Percentiles rank a stretch among this genome's conserved stretches.
phyloP scores from a whole-genome alignment of 1,139 yeast genomes.

The Pneumocystis sp. region DNA sequence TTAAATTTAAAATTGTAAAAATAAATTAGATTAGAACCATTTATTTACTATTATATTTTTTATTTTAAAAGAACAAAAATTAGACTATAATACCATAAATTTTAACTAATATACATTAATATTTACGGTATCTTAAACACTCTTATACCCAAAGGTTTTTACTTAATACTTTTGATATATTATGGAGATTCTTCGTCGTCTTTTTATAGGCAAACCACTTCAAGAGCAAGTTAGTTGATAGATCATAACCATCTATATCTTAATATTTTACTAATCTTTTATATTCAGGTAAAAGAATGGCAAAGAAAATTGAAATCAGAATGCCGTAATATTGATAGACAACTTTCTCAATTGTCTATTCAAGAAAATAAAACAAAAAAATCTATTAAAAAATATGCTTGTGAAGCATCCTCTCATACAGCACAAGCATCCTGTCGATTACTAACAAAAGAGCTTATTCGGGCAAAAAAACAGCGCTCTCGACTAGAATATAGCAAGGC shows the following conservation, averaged over 20 bases:
- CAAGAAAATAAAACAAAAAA: conserved; percentile 49
- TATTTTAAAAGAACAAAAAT: background rate
- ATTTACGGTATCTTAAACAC: background rate
- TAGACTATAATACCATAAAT: background rate
- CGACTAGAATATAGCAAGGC: conserved; percentile 71
- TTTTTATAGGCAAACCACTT: background rate
- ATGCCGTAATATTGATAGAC: conserved; percentile 70
- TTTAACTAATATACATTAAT: background rate
- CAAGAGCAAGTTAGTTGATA: background rate
- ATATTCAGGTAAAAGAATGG: conserved; percentile 39
- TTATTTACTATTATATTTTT: background rate
- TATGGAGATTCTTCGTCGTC: background rate
- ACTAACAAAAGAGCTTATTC: conserved; percentile 70
- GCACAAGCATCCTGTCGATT: conserved; percentile 34
- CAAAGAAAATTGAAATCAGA: conserved; percentile 71
- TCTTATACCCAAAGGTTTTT: background rate
- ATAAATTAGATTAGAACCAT: background rate
- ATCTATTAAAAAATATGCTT: conserved; percentile 61
- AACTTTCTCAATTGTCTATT: conserved; percentile 43
- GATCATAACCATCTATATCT: background rate
- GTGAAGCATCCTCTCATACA: conserved; percentile 57
- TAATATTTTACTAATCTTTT: background rate
- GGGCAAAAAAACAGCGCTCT: conserved; percentile 57
- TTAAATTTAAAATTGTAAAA: background rate
- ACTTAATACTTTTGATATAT: background rate